phyloP scores from a whole-genome alignment of 306 rosid genomes.

The Vachellia collinsii region DNA sequence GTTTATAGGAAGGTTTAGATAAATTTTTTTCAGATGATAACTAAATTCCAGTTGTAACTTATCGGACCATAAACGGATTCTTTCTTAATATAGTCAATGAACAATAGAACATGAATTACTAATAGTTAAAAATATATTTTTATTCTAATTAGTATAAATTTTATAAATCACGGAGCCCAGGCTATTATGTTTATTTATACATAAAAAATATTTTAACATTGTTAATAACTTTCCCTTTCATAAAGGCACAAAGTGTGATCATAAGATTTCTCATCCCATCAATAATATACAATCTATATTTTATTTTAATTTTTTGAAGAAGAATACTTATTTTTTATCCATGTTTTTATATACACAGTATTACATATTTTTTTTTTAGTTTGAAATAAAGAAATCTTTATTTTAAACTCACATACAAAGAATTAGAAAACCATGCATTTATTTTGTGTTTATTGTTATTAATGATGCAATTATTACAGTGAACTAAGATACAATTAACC shows the following conservation, averaged over 20 bases:
- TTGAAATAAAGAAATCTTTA: background rate
- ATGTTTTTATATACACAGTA: background rate
- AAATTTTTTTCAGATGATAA: too few relatives aligned
- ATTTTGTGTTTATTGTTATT: background rate
- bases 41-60: too few relatives aligned
- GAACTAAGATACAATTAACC: background rate
- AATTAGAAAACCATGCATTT: background rate
- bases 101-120: too few relatives aligned
- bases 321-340: background rate
- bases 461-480: background rate
- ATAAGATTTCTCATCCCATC: background rate
- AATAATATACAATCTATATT: background rate
- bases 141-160: too few relatives aligned
- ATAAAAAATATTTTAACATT: background rate
- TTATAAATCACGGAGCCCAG: background rate
- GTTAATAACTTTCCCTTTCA: background rate
- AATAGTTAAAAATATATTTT: too few relatives aligned
- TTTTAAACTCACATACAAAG: background rate
- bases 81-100: background rate
- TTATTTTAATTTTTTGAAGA: background rate
- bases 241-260: background rate
- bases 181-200: background rate
- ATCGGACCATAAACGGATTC: too few relatives aligned
- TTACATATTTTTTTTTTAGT: too few relatives aligned
- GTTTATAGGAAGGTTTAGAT: too few relatives aligned